Conservation (phyloP, 2,329 filamentous ascomycete species). For the Stagonosporopsis chrysanthemi region DNA sequence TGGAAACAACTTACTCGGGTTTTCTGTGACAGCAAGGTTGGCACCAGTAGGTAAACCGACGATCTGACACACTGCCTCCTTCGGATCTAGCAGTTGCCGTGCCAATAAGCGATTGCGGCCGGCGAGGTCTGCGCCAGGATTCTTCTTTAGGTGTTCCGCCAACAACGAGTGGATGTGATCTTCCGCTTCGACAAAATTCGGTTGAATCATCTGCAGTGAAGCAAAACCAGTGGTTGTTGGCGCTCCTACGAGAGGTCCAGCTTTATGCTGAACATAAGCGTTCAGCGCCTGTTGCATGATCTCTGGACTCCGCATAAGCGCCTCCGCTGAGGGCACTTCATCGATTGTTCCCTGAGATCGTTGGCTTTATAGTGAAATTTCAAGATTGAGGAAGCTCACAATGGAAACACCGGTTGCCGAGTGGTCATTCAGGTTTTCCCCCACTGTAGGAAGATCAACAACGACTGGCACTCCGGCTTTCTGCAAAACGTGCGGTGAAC, state of each 20-base stretch:
- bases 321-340: conserved; percentile 38
- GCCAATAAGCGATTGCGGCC: conserved; percentile 34
- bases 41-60: conserved; percentile 27
- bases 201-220: conserved; percentile 30
- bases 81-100: conserved; percentile 34
- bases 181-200: conserved; percentile 29
- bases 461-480: conserved; percentile 38
- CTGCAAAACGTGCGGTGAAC: conserved; percentile 31
- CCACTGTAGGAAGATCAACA: conserved; percentile 41
- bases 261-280: conserved; percentile 38
- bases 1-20: conserved; percentile 22
- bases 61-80: conserved; percentile 35
- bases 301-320: conserved; percentile 28
- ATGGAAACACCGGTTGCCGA: conserved; percentile 25
- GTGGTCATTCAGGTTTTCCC: conserved; percentile 50
- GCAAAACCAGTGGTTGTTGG: conserved; percentile 37
- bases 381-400: background rate
- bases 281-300: conserved; percentile 38
- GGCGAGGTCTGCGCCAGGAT: conserved; percentile 33
- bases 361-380: background rate
- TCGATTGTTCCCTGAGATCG: conserved; percentile 32
- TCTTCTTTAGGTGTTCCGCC: conserved; percentile 22
- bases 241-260: conserved; percentile 36
- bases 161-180: conserved; percentile 32
- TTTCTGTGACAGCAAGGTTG: conserved; percentile 17